phyloP scores from a whole-genome alignment of 2,329 filamentous ascomycete species.

The Penicillium sp. region DNA sequence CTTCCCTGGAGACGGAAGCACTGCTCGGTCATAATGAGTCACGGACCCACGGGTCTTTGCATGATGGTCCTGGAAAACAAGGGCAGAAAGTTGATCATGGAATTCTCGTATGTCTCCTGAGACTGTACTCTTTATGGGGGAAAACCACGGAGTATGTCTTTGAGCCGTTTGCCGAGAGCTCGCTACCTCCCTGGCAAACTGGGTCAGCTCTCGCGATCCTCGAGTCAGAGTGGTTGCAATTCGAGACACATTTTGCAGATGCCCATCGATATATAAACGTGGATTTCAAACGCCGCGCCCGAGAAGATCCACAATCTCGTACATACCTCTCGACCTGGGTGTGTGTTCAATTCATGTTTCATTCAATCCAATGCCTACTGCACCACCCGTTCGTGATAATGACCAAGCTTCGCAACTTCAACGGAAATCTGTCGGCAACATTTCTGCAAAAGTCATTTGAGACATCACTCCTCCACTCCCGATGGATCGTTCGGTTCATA shows the following conservation, averaged over 20 bases:
- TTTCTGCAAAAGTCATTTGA: constrained; percentile 25
- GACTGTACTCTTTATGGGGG: constrained; percentile 20
- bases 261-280: constrained; percentile 23
- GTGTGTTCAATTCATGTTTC: constrained; percentile 23
- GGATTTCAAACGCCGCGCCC: constrained; percentile 20
- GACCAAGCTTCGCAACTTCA: constrained; percentile 22
- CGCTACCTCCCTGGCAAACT: constrained; percentile 19
- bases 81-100: constrained; percentile 18
- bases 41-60: constrained; percentile 8
- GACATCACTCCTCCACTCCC: constrained; percentile 22
- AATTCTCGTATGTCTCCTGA: constrained; percentile 18
- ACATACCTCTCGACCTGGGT: constrained; percentile 23
- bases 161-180: constrained; percentile 12
- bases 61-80: constrained; percentile 12
- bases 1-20: background rate
- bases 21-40: background rate
- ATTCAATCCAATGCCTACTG: constrained; percentile 19
- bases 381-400: constrained; percentile 25
- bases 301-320: constrained; percentile 17
- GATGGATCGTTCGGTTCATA: constrained; percentile 23
- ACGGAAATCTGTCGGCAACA: constrained; percentile 19
- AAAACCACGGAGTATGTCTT: constrained; percentile 23
- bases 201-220: constrained; percentile 19
- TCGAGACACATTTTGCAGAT: constrained; percentile 23
- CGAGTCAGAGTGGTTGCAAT: constrained; percentile 23